Base-by-base conservation (phyloP, 148 eudicot species). In the Diospyros kaki region DNA sequence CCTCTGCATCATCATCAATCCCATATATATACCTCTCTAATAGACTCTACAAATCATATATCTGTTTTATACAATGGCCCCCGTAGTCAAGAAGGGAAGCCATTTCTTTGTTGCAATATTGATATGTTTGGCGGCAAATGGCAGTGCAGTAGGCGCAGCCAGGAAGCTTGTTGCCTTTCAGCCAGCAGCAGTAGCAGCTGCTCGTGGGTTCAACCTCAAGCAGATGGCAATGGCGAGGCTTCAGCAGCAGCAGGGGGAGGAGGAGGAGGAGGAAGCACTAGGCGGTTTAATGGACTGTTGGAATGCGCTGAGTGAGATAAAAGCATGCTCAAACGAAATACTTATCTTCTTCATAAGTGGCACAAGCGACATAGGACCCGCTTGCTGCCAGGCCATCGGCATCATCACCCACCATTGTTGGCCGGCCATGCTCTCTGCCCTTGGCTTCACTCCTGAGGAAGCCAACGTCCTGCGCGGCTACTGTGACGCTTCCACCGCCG, bases 271-370 rank as follows among this genome's bases (percentile, higher is more conserved):
- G 56, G 46, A 45, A 38, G n/a, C 5, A 0, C 71, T 43, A 40
- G 72, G 54, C 13, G 13, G 59, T 3, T 3, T n/a, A 13, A 42
- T 42, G 2, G 82, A 83, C 51, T 89, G 89, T 78, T 87, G 84
- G 84, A 75, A 68, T 1, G 87, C 92, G 13, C 73, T 91, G 2
- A 65, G 82, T 3, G 82, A 87, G 80, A 68, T 87, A 3, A 78
- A 85, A 63, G 74, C 83, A 2, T 87, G 89, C 82, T 81, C 88
- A 11, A 86, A 84, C 45, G 96, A 89, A 76, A 82, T 91, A 11
- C 54, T 81, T 3, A 79, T 74, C 0, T 91, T 81, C 71, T 87
- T 91, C 72, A 76, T 82, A 12, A 85, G 85, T 6, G 89, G 91
- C 1, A 56, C 84, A 17, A 77, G 82, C 0, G 84, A 87, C 50